Evolutionary conservation across 2,329 filamentous ascomycete genomes (phyloP), one percentile per base, ranked within the genome.

Genomic region (Hypoxylon sp.): DNA sequence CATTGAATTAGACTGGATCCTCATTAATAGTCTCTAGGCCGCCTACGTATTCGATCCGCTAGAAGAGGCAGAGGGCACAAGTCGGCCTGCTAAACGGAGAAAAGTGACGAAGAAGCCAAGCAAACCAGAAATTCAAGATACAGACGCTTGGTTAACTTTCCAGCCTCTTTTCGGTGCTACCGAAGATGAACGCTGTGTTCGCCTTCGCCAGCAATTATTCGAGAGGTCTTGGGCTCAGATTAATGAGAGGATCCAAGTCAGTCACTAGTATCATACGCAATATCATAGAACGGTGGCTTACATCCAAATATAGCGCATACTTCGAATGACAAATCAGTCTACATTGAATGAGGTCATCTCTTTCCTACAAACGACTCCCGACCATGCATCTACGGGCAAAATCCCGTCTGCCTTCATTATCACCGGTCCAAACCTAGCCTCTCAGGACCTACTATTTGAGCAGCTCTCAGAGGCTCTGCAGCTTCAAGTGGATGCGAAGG

Each of bases 341-440:
- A 91, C 89, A 1, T 78, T 91, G 19, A 80, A 85, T 30, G 82
- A 89, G 58, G 88, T 91, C 9, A 82, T 84, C 6, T 77, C 77
- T 0, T 91, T 91, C 77, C 79, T 90, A 9, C 77, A 81, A 21
- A 77, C 80, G 41, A 76, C 80, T 3, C 68, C 71, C 28, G 63
- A 62, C 25, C 69, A 73, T 49, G 67, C 72, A n/a, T 66, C 73
- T 68, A 75, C 76, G 43, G 80, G 82, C 51, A 87, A 86, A 75
- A 86, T 93, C 41, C 89, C 91, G 0, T 87, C 90, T 6, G 91
- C 87, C 1, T 90, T 95, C 71, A 89, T 95, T 72, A 86, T 93
- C 64, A 92, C 91, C 7, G 93, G 93, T 0, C 91, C 93, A 6
- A 93, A 93, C 70, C 91, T 94, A 72, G 90, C 91, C 36, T 91